phyloP scores from a whole-genome alignment of 106 monocot genomes.

The Cymbidium sinense region DNA sequence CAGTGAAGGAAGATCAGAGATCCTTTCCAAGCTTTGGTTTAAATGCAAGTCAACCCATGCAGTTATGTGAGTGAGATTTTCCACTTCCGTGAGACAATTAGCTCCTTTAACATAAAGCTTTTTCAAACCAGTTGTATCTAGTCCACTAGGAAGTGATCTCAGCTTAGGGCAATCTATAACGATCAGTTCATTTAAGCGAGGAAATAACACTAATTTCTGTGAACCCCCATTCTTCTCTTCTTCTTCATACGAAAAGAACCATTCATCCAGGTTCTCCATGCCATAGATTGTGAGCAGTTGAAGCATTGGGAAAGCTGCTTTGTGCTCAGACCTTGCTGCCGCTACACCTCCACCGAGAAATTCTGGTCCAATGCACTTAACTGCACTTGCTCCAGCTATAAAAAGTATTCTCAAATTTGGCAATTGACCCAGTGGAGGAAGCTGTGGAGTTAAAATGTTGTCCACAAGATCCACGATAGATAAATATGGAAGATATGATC shows the following conservation, averaged over 20 bases:
- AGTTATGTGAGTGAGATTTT: constrained; percentile 4
- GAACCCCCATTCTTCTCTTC: not conserved
- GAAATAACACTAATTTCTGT: not conserved
- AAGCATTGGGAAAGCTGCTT: constrained; percentile 22
- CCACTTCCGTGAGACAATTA: not conserved
- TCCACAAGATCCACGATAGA: not conserved
- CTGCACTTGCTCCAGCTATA: not conserved
- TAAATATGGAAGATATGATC: constrained; percentile 4
- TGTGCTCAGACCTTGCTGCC: not conserved
- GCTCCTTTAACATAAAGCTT: not conserved
- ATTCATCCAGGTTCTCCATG: constrained; percentile 32
- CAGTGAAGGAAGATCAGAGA: constrained; percentile 9
- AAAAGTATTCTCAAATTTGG: not conserved
- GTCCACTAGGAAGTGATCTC: constrained; percentile 16
- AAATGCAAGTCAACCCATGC: not conserved
- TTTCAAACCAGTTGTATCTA: constrained; percentile 11
- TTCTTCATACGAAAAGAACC: constrained; percentile 13
- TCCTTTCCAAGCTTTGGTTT: not conserved
- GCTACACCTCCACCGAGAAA: not conserved
- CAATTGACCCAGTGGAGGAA: constrained; percentile 11
- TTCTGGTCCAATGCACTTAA: constrained; percentile 11
- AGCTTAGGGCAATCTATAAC: constrained; percentile 17
- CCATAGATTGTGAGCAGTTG: not conserved
- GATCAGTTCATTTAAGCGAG: constrained; percentile 5
- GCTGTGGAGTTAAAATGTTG: not conserved